A percentile compares a stretch with the other conserved stretches of the same genome.
These are phyloP conservation scores for Raffaelea albimanens DNA, from an alignment of 2,329 filamentous ascomycete species.

Conservation along the genomic window DNA sequence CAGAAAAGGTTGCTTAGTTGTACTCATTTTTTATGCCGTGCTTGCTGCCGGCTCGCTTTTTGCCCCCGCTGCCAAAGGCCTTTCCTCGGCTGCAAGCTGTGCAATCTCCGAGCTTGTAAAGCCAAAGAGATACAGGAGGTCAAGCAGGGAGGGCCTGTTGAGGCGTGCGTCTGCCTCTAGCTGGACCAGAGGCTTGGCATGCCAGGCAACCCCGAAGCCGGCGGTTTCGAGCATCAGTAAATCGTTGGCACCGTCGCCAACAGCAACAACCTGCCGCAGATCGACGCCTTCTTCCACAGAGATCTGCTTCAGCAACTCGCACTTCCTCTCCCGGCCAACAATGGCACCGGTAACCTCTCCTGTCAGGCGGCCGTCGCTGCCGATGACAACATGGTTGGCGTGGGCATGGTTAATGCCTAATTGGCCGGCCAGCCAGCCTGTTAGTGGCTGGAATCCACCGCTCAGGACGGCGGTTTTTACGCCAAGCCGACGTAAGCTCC, in stretches of 20 bases:
- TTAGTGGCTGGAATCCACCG: conserved; percentile 84
- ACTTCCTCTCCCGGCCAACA: conserved; percentile 68
- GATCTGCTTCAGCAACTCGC: conserved; percentile 61
- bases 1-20: background rate
- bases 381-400: conserved; percentile 73
- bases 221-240: conserved; percentile 69
- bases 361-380: conserved; percentile 50
- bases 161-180: conserved; percentile 63
- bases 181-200: conserved; percentile 76
- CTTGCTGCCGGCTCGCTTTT: too few relatives aligned
- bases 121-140: conserved; percentile 67
- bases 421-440: conserved; percentile 71
- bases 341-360: conserved; percentile 65
- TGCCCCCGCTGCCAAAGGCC: background rate
- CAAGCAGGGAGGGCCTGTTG: conserved; percentile 61
- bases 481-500: conserved; percentile 65
- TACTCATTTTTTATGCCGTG: too few relatives aligned
- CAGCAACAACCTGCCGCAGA: conserved; percentile 58
- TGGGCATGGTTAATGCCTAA: conserved; percentile 81
- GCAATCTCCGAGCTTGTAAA: conserved; percentile 56
- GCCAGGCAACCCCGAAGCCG: conserved; percentile 71
- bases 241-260: conserved; percentile 79
- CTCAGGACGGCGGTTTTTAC: conserved; percentile 85
- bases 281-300: conserved; percentile 57
- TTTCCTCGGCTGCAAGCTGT: conserved; percentile 5